Evolutionary conservation across 495 filamentous ascomycete species (phyloP).

Genomic region (Penicillium psychrofluorescens): DNA sequence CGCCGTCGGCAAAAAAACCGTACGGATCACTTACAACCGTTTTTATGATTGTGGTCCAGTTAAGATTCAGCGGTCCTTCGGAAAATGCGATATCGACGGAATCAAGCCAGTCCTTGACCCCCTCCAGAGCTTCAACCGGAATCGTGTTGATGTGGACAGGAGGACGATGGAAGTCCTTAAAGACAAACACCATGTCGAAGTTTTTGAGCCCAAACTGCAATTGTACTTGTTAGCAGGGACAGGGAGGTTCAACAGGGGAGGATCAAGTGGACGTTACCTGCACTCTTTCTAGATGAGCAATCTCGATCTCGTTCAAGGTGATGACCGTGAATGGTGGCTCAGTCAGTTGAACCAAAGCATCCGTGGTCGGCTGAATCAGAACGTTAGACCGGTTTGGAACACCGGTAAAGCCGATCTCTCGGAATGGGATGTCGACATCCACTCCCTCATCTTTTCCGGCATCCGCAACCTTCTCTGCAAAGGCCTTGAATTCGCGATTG

Average conservation of each 20-base stretch:
- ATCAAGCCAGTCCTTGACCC: constrained; percentile 97
- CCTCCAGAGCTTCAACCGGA: constrained; percentile 87
- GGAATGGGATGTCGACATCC: constrained; percentile 91
- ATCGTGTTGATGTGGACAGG: constrained; percentile 97
- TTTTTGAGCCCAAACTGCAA: constrained; percentile 90
- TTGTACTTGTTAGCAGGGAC: constrained; percentile 7
- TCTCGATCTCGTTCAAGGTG: constrained; percentile 90
- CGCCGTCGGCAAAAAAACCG: constrained; percentile 89
- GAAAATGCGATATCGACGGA: constrained; percentile 88
- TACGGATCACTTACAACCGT: constrained; percentile 91
- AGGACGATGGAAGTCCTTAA: constrained; percentile 85
- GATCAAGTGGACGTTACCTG: constrained; percentile 42
- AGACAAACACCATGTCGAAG: constrained; percentile 96
- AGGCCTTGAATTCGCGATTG: constrained; percentile 90
- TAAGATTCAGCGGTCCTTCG: constrained; percentile 94
- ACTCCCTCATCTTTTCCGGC: constrained; percentile 78
- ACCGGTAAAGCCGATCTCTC: constrained; percentile 93
- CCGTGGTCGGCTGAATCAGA: constrained; percentile 89
- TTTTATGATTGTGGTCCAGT: constrained; percentile 99
- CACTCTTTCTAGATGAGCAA: constrained; percentile 93
- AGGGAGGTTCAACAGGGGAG: background rate
- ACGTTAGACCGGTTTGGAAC: constrained; percentile 94
- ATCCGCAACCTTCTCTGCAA: constrained; percentile 95
- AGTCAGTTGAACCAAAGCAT: constrained; percentile 95
- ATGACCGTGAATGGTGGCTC: constrained; percentile 95